A percentile compares a stretch with the other conserved stretches of the same genome.
Conservation (phyloP, 2,329 filamentous ascomycete species). For the Ophiostoma piceae region DNA sequence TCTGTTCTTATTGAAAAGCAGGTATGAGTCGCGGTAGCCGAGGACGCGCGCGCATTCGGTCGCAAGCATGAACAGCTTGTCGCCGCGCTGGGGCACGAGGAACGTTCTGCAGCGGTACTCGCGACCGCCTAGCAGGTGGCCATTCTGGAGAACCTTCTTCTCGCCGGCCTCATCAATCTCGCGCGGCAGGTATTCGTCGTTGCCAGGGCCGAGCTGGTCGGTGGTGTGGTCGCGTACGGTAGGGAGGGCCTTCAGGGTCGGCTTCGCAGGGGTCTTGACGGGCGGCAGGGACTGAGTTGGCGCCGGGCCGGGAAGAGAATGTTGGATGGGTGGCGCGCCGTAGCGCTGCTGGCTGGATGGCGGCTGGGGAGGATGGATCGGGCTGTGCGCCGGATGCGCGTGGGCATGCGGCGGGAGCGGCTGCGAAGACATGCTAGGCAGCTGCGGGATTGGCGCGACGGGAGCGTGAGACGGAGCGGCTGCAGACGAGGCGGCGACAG, state of each 20-base stretch:
- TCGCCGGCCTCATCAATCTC: conserved; percentile 91
- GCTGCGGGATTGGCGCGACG: neutral
- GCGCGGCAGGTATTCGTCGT: conserved; percentile 90
- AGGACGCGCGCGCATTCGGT: conserved; percentile 94
- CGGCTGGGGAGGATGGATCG: conserved; percentile 16
- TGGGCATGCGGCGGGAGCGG: conserved; percentile 19
- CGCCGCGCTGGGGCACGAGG: conserved; percentile 79
- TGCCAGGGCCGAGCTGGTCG: conserved; percentile 81
- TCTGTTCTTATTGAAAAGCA: conserved; percentile 97
- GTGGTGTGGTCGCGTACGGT: conserved; percentile 97
- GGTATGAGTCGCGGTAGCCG: conserved; percentile 93
- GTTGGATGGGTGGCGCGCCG: conserved; percentile 23
- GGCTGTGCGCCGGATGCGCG: conserved; percentile 21
- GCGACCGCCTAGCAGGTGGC: conserved; percentile 73
- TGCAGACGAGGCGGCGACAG: neutral
- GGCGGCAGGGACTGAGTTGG: conserved; percentile 50
- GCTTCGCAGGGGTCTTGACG: conserved; percentile 75
- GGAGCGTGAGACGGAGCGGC: neutral
- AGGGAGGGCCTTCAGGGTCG: conserved; percentile 85
- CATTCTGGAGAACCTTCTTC: conserved; percentile 82
- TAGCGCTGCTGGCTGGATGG: conserved; percentile 17
- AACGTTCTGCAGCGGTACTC: conserved; percentile 94
- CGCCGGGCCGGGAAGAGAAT: conserved; percentile 18
- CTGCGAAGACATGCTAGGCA: conserved; percentile 26
- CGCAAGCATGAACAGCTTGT: conserved; percentile 97